phyloP scores from a whole-genome alignment of 805 yeast genomes.

The Candida qinlingensis region DNA sequence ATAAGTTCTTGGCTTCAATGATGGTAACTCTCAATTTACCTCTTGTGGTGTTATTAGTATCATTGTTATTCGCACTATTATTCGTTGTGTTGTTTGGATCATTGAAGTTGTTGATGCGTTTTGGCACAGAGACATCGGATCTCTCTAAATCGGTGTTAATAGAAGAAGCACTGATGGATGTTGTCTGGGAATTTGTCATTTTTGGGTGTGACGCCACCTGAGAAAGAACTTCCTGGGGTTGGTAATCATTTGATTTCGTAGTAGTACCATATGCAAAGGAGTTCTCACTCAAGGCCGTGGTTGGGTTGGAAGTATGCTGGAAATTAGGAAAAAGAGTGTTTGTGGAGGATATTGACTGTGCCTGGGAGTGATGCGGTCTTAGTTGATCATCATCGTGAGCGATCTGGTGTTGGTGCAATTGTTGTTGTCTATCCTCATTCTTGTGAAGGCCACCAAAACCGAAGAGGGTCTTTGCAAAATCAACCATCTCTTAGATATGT shows the following conservation, averaged over 20 bases:
- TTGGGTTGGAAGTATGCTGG: conserved; percentile 51
- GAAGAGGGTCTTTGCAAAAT: conserved; percentile 34
- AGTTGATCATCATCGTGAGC: conserved; percentile 8
- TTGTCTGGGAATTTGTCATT: conserved; percentile 19
- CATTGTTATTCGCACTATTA: conserved; percentile 16
- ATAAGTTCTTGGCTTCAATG: conserved; percentile 69
- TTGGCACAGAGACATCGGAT: conserved; percentile 5
- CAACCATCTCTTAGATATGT: conserved; percentile 27
- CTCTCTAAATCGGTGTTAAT: conserved; percentile 6
- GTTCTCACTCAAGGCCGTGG: conserved; percentile 61
- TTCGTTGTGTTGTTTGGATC: conserved; percentile 12
- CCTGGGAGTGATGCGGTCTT: conserved; percentile 12
- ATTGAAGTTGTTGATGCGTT: conserved; percentile 11
- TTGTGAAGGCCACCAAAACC: conserved; percentile 29
- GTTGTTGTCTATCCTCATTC: conserved; percentile 8
- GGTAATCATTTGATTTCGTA: conserved; percentile 32
- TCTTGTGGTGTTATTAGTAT: conserved; percentile 45
- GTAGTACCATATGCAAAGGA: conserved; percentile 70
- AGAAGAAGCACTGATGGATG: conserved; percentile 12
- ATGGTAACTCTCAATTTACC: conserved; percentile 82
- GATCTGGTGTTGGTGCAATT: conserved; percentile 5
- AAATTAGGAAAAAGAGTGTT: conserved; percentile 30
- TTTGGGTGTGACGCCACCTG: conserved; percentile 26
- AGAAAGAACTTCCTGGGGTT: conserved; percentile 29
- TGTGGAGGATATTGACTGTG: conserved; percentile 6